Evolutionary conservation across 83 land plant species (phyloP).

Genomic region (Diphasiastrum complanatum): DNA sequence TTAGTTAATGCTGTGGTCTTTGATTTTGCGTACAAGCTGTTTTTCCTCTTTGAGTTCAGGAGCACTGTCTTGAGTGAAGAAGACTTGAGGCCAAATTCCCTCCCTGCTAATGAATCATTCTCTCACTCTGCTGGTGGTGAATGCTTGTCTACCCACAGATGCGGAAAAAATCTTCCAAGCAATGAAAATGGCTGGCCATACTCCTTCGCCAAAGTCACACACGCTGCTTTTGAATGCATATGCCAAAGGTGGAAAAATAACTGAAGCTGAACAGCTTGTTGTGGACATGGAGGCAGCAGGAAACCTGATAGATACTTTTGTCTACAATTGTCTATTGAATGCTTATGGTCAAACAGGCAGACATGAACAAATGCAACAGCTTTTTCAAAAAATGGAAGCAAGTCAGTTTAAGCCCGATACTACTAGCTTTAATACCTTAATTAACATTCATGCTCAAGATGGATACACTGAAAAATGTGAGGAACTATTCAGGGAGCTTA

Average conservation of each 20-base stretch:
- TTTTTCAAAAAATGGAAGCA: constrained; percentile 46
- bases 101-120: too few species aligned
- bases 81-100: too few species aligned
- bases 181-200: constrained; percentile 50
- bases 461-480: constrained; percentile 67
- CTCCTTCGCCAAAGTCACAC: constrained; percentile 76
- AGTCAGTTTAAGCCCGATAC: constrained; percentile 51
- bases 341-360: constrained; percentile 50
- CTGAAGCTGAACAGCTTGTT: constrained; percentile 62
- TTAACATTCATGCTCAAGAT: constrained; percentile 58
- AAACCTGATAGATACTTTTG: constrained; percentile 62
- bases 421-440: constrained; percentile 77
- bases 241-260: constrained; percentile 53
- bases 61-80: too few species aligned
- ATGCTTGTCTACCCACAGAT: too few species aligned
- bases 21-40: too few species aligned
- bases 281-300: constrained; percentile 59
- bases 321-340: constrained; percentile 63
- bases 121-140: too few species aligned
- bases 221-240: constrained; percentile 75
- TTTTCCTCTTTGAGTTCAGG: constrained; percentile 9
- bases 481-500: constrained; percentile 50
- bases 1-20: background rate
- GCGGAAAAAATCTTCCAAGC: constrained; percentile 53
- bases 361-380: constrained; percentile 61